Evolutionary conservation across 768 basidiomycete genomes (phyloP), one percentile per base, ranked within the genome.

Genomic region (Naganishia friedmannii): DNA sequence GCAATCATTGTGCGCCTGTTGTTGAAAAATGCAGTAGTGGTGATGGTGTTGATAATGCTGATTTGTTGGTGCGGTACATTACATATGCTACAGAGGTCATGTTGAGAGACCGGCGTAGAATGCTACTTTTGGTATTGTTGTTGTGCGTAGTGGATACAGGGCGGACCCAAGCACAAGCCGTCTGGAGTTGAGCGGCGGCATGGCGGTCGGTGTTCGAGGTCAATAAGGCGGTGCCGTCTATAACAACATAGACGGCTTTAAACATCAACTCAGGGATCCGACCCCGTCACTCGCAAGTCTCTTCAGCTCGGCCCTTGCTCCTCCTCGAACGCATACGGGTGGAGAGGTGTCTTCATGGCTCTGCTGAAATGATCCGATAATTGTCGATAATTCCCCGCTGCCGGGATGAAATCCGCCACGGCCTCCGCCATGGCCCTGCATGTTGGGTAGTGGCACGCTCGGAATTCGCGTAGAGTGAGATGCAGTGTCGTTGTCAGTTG

Each of bases 291-390:
- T 45, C 60, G 60, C 26, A 26, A 63, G 23, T 42, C 60, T 63
- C 12, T 29, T 45, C 7, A 29, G 17, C 10, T 63, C 39, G 8
- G 60, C n/a, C n/a, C 21, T 34, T 45, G 31, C 37, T 1, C 10
- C 57, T 42, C 23, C 42, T 45, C 57, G 23, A 23, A 42, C n/a
- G 17, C 48, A 51, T n/a, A 12, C 21, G 48, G 13, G 5, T 1
- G 60, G 60, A 23, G 60, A 63, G 12, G 7, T 15, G 10, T 46
- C 60, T 37, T 63, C 60, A 12, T 63, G 23, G 37, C 23, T 42
- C 37, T 45, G 60, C 31, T 65, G 60, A 7, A 60, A 32, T 9
- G 69, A 70, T 12, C 69, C 69, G 37, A 70, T 51, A n/a, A 70
- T 70, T 17, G 69, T 70, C 34, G 54, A 58, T 12, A 70, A 42